A percentile compares a stretch with the other conserved stretches of the same genome.
These are phyloP conservation scores for Tagetes patula DNA, from an alignment of 129 eudicot genomes.

Conservation along the genomic window DNA sequence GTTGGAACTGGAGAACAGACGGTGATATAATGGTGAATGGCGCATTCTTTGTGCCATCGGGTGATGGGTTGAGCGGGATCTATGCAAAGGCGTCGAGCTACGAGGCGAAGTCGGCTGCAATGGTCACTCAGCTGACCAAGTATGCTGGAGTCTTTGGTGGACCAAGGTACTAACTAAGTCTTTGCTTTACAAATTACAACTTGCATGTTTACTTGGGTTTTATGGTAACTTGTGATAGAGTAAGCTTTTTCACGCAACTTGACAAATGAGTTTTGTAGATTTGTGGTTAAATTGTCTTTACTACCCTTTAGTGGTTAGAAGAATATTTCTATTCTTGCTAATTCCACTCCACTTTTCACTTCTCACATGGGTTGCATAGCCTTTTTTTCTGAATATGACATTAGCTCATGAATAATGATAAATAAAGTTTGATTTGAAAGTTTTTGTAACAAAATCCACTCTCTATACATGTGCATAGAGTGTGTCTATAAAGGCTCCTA, in stretches of 20 bases:
- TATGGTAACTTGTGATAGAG: slow-evolving; percentile 19
- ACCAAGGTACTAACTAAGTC: slow-evolving; percentile 51
- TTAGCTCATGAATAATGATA: not conserved
- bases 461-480: too few relatives aligned
- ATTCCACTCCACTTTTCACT: slow-evolving; percentile 32
- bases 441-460: not conserved
- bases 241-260: slow-evolving; percentile 34
- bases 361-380: slow-evolving; percentile 16
- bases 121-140: slow-evolving; percentile 68
- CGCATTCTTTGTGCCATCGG: slow-evolving; percentile 93
- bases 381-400: slow-evolving; percentile 13
- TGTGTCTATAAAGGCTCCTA: too few relatives aligned
- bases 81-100: slow-evolving; percentile 67
- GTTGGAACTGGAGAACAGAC: slow-evolving; percentile 88
- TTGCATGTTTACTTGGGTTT: slow-evolving; percentile 15
- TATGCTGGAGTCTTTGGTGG: slow-evolving; percentile 78
- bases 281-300: slow-evolving; percentile 19
- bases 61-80: slow-evolving; percentile 55
- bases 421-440: not conserved
- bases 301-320: slow-evolving; percentile 31
- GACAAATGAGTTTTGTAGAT: slow-evolving; percentile 24
- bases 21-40: slow-evolving; percentile 88
- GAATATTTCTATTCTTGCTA: slow-evolving; percentile 26
- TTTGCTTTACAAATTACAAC: slow-evolving; percentile 30
- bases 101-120: slow-evolving; percentile 70